Evolutionary conservation across 306 rosid species (phyloP), one percentile per base, ranked within the genome.

Genomic region (Vigna angularis): DNA sequence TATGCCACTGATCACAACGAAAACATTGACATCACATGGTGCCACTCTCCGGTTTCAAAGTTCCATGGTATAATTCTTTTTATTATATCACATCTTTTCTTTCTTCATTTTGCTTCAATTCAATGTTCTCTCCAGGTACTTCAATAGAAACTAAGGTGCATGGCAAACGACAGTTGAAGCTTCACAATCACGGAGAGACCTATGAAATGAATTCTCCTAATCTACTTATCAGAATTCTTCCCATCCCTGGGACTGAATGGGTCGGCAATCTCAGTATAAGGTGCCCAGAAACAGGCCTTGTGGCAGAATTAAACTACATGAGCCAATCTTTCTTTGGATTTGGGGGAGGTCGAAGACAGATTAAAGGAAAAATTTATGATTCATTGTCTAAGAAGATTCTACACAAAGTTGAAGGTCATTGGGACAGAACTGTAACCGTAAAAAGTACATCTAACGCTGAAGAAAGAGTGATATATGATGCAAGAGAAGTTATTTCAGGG

Each of bases 371-470:
- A 84, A 90, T 91, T 67, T 84, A 84, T 16, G 78, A 87, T 30
- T 82, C 90, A 13, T 66, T 42, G 1, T 79, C 90, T 14, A 72
- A 9, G 58, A 84, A 83, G 79, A 76, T 79, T 81, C 92, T 90
- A 44, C 86, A 72, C 56, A 90, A 86, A 87, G 59, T 92, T 73
- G 73, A 90, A 52, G 97, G 96, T 47, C 96, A 85, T 7, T 90
- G 96, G 97, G 96, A 92, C 65, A 90, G 97, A 79, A 89, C 70
- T 66, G 81, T 92, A 69, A 85, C 81, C n/a, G 9, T 85, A 76
- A 90, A 83, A 85, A 84, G 86, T 72, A 68, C 83, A 1, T 9
- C 34, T 0, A 87, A 68, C 50, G 83, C 87, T 12, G 73, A 87
- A 81, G 84, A 67, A 36, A 76, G 76, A 63, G 86, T 84, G 30